phyloP scores from a whole-genome alignment of 2,329 filamentous ascomycete species.

The Aphanoascus verrucosus region DNA sequence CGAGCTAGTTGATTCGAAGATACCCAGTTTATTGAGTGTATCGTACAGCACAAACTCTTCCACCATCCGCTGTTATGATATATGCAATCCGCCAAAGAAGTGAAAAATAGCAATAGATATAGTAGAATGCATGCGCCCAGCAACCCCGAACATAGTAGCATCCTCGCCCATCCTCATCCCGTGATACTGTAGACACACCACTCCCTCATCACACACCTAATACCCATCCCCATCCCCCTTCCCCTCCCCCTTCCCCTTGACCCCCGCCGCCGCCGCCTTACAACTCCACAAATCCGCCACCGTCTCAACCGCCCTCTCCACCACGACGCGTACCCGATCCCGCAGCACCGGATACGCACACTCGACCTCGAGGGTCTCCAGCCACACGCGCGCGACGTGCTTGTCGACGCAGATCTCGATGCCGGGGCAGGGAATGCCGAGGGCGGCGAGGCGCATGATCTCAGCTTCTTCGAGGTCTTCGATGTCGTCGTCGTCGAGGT shows the following conservation, averaged over 20 bases:
- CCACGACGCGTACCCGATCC: conserved; percentile 76
- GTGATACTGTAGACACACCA: too few relatives aligned
- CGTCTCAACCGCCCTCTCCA: conserved; percentile 80
- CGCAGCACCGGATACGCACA: conserved; percentile 66
- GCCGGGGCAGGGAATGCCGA: conserved; percentile 85
- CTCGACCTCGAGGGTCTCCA: conserved; percentile 86
- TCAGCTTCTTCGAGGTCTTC: conserved; percentile 54
- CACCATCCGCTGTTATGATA: background rate
- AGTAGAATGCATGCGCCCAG: background rate
- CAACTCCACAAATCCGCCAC: conserved; percentile 56
- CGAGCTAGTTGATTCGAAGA: background rate
- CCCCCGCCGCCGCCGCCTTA: conserved; percentile 1
- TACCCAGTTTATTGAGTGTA: background rate
- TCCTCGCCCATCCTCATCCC: too few relatives aligned
- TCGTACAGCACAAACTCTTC: background rate
- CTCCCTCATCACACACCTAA: background rate
- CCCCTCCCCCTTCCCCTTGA: background rate
- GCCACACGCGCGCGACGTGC: conserved; percentile 76
- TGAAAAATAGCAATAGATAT: too few relatives aligned
- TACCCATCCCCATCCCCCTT: background rate
- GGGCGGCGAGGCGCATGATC: conserved; percentile 63
- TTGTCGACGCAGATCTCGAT: conserved; percentile 80
- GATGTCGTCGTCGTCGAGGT: conserved; percentile 31
- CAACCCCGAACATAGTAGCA: background rate
- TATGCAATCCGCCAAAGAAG: background rate